Base-by-base conservation (phyloP, 768 basidiomycete species). In the Xerocomus brunneocitrinus region DNA sequence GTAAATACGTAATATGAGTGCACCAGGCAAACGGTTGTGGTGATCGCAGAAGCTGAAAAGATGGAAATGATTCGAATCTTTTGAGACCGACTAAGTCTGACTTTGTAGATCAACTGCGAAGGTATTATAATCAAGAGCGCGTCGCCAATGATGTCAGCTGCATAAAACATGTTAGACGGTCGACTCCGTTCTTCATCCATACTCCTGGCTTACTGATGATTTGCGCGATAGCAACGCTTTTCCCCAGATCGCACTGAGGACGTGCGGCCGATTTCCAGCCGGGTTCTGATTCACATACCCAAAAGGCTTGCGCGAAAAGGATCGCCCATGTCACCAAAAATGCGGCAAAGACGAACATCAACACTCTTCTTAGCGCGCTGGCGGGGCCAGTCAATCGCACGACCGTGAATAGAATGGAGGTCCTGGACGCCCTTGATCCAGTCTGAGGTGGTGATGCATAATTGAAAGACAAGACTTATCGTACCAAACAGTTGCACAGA, bases 121-220 rank as follows among this genome's bases (percentile, higher is more conserved):
- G 52, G 52, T 4, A 44, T 22, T 34, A 53, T 13, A 5, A 53
- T 49, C 12, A 53, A 30, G 39, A 53, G 34, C 3, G 41, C 19
- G 27, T 54, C 53, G 2, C 31, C 47, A 16, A 54, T 19, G 6
- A 54, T 47, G 41, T 54, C 53, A 41, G 53, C 53, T 54, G 53
- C 13, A 24, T 30, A 0, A 34, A 22, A 42, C 5, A 19, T 10
- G 25, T 53, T 10, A 49, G 32, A 27, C 3, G 3, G 39, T 41
- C 31, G 8, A 9, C 5, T 34, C 6, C 5, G 6, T 32, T 14
- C 19, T 25, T 28, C 9, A 2, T 38, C 13, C 19, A 28, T 31
- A 14, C 19, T 8, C 2, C 3, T 30, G 19, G 14, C 49, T 31
- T 24, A 49, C 49, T 32, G 49, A 49, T 41, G 39, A 49, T 49